These are phyloP conservation scores for Trichoderma pleuroti DNA, from an alignment of 2,329 filamentous ascomycete species.

Conservation along the genomic window DNA sequence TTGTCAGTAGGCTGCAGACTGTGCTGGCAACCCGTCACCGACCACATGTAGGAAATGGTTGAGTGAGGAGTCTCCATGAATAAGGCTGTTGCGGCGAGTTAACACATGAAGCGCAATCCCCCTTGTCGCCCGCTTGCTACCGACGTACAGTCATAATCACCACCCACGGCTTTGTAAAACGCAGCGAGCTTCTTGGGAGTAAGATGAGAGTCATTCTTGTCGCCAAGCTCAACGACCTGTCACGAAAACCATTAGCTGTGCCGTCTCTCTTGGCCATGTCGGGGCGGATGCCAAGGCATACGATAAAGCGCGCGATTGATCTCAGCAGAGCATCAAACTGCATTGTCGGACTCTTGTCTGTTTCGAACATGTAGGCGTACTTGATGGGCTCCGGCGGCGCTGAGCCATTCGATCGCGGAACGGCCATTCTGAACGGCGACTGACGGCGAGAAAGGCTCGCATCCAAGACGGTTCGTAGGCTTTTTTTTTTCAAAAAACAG, in stretches of 20 bases:
- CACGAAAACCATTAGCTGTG: slow-evolving; percentile 21
- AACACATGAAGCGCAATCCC: neutral
- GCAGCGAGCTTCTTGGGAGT: slow-evolving; percentile 69
- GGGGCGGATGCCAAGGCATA: slow-evolving; percentile 41
- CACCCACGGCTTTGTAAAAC: slow-evolving; percentile 72
- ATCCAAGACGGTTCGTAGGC: slow-evolving; percentile 10
- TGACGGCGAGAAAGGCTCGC: slow-evolving; percentile 3
- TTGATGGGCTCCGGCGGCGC: slow-evolving; percentile 29
- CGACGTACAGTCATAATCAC: slow-evolving; percentile 64
- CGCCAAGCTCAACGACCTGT: slow-evolving; percentile 57
- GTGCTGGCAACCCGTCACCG: slow-evolving; percentile 86
- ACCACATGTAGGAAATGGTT: slow-evolving; percentile 88
- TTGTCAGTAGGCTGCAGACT: slow-evolving; percentile 71
- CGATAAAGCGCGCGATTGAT: slow-evolving; percentile 67
- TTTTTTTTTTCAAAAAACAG: neutral
- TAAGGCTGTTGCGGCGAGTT: slow-evolving; percentile 47
- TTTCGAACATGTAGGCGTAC: slow-evolving; percentile 67
- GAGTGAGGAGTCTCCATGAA: slow-evolving; percentile 72
- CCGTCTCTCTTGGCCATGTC: neutral
- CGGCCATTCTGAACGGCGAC: slow-evolving; percentile 23
- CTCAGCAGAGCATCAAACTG: slow-evolving; percentile 65
- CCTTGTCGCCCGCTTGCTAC: neutral
- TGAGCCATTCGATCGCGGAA: slow-evolving; percentile 24
- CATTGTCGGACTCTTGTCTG: slow-evolving; percentile 64
- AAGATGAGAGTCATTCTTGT: slow-evolving; percentile 50